phyloP scores from a whole-genome alignment of 805 yeast species.

The Wickerhamiella siamensis region DNA sequence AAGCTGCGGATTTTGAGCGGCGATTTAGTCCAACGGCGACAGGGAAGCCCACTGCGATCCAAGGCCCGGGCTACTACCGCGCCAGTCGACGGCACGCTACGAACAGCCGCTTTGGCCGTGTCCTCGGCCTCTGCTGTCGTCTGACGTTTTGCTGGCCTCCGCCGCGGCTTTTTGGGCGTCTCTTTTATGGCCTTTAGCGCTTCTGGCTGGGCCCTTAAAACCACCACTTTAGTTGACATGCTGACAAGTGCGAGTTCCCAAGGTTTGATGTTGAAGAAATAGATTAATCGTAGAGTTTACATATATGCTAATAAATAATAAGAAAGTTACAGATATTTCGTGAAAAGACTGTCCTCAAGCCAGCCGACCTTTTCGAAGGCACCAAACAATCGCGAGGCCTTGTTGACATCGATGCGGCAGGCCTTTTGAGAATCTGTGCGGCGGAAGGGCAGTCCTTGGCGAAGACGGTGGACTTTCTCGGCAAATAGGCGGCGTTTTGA shows the following conservation, averaged over 20 bases:
- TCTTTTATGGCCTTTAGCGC: slow-evolving; percentile 6
- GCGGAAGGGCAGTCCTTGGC: slow-evolving; percentile 64
- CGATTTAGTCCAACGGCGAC: slow-evolving; percentile 32
- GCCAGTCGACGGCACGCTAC: not conserved
- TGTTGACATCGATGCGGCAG: slow-evolving; percentile 91
- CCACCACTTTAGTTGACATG: slow-evolving; percentile 8
- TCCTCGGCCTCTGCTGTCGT: not conserved
- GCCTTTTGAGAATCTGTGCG: slow-evolving; percentile 98
- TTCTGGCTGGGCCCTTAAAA: slow-evolving; percentile 13
- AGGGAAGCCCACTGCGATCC: slow-evolving; percentile 30
- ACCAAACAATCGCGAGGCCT: slow-evolving; percentile 80
- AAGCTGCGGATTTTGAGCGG: slow-evolving; percentile 31
- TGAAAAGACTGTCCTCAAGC: slow-evolving; percentile 65
- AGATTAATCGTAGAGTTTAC: not conserved
- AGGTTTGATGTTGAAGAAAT: not conserved
- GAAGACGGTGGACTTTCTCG: slow-evolving; percentile 71
- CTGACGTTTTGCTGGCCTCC: slow-evolving; percentile 4
- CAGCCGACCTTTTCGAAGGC: slow-evolving; percentile 88
- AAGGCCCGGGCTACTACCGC: slow-evolving; percentile 20
- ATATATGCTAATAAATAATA: not conserved
- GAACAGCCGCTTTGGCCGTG: slow-evolving; percentile 1
- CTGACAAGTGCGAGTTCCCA: not conserved
- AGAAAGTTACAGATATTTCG: slow-evolving; percentile 26
- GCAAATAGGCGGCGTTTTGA: slow-evolving; percentile 73
- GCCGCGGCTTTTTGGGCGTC: slow-evolving; percentile 7